Evolutionary conservation across 352 stramenopile genomes (phyloP).

Genomic region (Phytophthora idaei): DNA sequence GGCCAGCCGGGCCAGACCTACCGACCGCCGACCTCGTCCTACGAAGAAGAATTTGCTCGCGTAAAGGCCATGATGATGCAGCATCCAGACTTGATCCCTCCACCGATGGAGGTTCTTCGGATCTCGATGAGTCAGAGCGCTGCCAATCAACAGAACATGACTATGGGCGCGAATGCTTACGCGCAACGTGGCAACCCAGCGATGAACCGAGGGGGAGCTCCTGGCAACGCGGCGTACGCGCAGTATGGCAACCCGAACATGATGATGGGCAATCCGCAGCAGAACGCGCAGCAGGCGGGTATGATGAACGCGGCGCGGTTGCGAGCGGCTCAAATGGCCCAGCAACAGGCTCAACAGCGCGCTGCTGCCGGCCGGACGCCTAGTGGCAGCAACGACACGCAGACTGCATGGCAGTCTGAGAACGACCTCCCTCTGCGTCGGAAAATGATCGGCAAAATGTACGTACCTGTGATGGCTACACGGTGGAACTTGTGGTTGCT

Average conservation of each 20-base stretch:
- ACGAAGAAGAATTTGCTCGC: slow-evolving; percentile 87
- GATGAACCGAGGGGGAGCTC: slow-evolving; percentile 51
- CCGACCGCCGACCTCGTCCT: slow-evolving; percentile 66
- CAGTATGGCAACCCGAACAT: slow-evolving; percentile 73
- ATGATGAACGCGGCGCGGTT: slow-evolving; percentile 56
- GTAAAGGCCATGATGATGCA: slow-evolving; percentile 92
- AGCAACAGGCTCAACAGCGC: slow-evolving; percentile 58
- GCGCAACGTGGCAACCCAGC: slow-evolving; percentile 65
- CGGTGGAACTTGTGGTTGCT: background rate
- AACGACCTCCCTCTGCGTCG: slow-evolving; percentile 84
- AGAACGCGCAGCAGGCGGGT: slow-evolving; percentile 38
- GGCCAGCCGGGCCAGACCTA: slow-evolving; percentile 54
- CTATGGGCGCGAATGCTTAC: slow-evolving; percentile 63
- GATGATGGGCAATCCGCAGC: slow-evolving; percentile 53
- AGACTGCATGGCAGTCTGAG: slow-evolving; percentile 87
- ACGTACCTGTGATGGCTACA: slow-evolving; percentile 19
- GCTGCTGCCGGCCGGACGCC: slow-evolving; percentile 45
- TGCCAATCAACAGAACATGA: slow-evolving; percentile 57
- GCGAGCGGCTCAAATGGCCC: slow-evolving; percentile 48
- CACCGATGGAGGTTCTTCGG: slow-evolving; percentile 85
- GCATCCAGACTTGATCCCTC: slow-evolving; percentile 85
- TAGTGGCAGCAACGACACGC: slow-evolving; percentile 46
- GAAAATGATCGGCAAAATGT: slow-evolving; percentile 94
- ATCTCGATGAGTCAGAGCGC: slow-evolving; percentile 83
- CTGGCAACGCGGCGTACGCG: slow-evolving; percentile 53